These are phyloP conservation scores for Solanum rostratum DNA, from an alignment of 257 asterid species.

Conservation along the genomic window DNA sequence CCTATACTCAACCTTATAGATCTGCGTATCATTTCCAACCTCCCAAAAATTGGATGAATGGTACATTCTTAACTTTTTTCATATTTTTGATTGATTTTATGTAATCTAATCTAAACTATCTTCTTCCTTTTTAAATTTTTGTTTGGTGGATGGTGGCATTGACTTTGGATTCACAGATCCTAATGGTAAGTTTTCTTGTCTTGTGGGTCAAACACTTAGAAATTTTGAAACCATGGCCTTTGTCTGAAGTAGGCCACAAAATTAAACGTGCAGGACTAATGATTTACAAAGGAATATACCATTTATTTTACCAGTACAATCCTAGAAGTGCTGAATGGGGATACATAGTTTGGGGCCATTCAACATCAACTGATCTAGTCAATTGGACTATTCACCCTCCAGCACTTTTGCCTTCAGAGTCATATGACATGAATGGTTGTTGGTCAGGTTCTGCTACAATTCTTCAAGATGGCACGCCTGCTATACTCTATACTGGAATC, in stretches of 20 bases:
- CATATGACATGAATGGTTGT: slow-evolving; percentile 5
- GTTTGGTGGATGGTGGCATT: neutral
- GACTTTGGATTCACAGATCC: slow-evolving; percentile 11
- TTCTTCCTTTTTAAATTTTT: neutral
- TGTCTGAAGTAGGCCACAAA: no score
- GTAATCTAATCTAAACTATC: neutral
- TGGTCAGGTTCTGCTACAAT: neutral
- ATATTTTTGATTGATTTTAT: neutral
- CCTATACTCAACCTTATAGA: slow-evolving; percentile 1
- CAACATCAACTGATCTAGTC: slow-evolving; percentile 2
- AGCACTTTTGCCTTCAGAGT: neutral
- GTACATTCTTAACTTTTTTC: neutral
- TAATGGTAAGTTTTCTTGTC: slow-evolving; percentile 11
- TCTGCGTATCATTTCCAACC: no score
- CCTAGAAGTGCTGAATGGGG: slow-evolving; percentile 16
- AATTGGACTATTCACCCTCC: no score
- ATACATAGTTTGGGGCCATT: slow-evolving; percentile 18
- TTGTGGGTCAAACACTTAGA: no score
- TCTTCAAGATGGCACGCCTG: no score
- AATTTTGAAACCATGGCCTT: no score
- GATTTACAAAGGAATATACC: slow-evolving; percentile 14
- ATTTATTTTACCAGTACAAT: slow-evolving; percentile 15
- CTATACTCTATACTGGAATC: no score
- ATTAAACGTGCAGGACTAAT: slow-evolving; percentile 2
- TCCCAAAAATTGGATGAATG: no score